Conservation (phyloP, 2,329 filamentous ascomycete species). For the Grosmannia penicillata region DNA sequence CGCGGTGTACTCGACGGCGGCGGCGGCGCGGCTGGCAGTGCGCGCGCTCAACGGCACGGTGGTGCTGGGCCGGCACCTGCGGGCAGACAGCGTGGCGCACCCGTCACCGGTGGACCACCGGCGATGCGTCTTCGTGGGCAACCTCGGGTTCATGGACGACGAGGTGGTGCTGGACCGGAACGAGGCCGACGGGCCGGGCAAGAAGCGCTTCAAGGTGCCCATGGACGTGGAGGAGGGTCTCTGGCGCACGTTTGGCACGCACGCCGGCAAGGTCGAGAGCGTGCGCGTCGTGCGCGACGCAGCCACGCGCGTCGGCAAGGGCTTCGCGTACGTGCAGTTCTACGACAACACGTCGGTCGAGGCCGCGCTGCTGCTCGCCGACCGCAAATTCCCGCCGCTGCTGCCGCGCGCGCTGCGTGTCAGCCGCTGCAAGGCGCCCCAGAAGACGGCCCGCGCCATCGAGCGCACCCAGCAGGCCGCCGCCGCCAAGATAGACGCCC, state of each 20-base stretch:
- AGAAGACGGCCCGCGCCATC: conserved; percentile 40
- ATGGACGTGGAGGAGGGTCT: conserved; percentile 87
- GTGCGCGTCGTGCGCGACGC: conserved; percentile 85
- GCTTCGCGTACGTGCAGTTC: conserved; percentile 96
- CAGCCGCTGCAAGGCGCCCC: conserved; percentile 64
- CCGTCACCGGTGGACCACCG: conserved; percentile 70
- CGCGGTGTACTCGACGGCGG: conserved; percentile 64
- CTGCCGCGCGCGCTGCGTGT: conserved; percentile 82
- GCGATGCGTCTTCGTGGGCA: conserved; percentile 91
- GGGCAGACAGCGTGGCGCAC: conserved; percentile 83
- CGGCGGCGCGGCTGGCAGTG: conserved; percentile 63
- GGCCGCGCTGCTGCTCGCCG: conserved; percentile 73
- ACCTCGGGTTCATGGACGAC: conserved; percentile 90
- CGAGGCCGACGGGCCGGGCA: conserved; percentile 8
- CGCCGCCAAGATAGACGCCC: conserved; percentile 16
- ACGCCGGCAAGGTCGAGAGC: conserved; percentile 71
- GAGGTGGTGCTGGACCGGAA: conserved; percentile 55
- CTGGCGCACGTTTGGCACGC: conserved; percentile 63
- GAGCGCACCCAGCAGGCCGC: conserved; percentile 27
- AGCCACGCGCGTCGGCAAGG: conserved; percentile 86
- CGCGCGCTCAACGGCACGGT: conserved; percentile 69
- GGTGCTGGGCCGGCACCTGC: conserved; percentile 73
- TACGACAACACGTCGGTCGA: conserved; percentile 79
- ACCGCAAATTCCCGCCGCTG: conserved; percentile 87
- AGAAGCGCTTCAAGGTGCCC: conserved; percentile 52